Evolutionary conservation across 129 eudicot genomes (phyloP), one percentile per base, ranked within the genome.

Genomic region (Oenanthe sinensis): DNA sequence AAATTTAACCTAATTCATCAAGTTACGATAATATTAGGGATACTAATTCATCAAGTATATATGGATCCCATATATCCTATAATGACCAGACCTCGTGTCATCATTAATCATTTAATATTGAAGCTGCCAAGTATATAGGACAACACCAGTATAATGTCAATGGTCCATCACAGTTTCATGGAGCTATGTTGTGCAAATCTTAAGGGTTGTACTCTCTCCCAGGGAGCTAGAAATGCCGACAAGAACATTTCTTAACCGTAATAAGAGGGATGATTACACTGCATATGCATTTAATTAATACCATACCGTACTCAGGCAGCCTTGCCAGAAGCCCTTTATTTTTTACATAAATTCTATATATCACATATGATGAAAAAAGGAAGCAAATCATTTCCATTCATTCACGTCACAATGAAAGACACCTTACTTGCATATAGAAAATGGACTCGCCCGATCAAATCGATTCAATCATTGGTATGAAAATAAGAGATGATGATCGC

Each of bases 211-310:
- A 15, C 74, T 91, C 12, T 89, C 97, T 44, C 94, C 97, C 4
- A 44, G 98, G 50, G 95, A 93, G 60, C 88, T 93, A 0, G 92
- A 91, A 47, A 91, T 79, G 78, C 98, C 97, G 1, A 80, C 88
- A 17, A 71, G 95, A 55, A 93, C 98, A 2, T 93, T 93, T 63
- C 81, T 91, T 2, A 91, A 89, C 24, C 91, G 98, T 97, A 86
- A 91, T 78, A 89, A 84, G 80, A 80, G 87, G 81, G 89, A 88
- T 16, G 98, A 93, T 80, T 89, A 81, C 77, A 87, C 97, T 1
- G 95, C 95, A 0, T 93, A 93, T 55, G 85, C 97, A 44, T 93
- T n/a, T n/a, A n/a, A n/a, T 93, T 83, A 93, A 91, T 78, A 87
- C 98, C 8, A 82, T 97, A 81, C 90, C 95, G 1, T 82, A 86